Base-by-base conservation (phyloP, 805 yeast genomes). In the Myxozyma lipomycoides region DNA sequence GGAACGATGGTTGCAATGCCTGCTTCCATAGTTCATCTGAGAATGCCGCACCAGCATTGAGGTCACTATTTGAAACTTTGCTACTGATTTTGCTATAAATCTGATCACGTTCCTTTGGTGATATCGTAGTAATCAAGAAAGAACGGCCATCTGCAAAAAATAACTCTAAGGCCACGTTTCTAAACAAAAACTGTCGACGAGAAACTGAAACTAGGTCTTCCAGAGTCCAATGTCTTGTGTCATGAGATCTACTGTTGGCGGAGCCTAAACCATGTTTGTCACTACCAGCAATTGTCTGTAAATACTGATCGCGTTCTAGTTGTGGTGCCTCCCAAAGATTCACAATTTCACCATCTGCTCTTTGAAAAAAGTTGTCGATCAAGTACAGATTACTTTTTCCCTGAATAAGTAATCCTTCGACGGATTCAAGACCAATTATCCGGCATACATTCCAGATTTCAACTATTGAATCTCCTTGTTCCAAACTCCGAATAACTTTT, bases 111-210 rank as follows among this genome's bases (percentile, higher is more conserved):
- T 71, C 73, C 32, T 66, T 70, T 3, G 73, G 70, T 21, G 74
- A 70, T n/a, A 73, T 67, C 44, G 87, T 82, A 0, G 91, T 84
- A 5, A 88, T 70, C 51, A 88, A 69, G 36, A 81, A 73, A 55
- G 86, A 84, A 1, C 82, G 77, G 0, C 93, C 95, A 65, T 83
- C 81, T 23, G 76, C 75, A 64, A 86, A 85, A 55, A 86, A 82
- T 61, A 87, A 67, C 62, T 88, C 96, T 32, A 87, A 63, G 0
- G 93, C 95, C 40, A 84, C 85, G 66, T 87, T 95, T 48, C 95
- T 70, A 15, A 88, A 70, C 18, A 88, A 65, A 61, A 87, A 88
- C 35, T 84, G 87, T 45, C 95, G 69, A 56, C 84, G 86, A 2
- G 88, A 80, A 10, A 83, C 78, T 3, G 84, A 80, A 0, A 80